Base-by-base conservation (phyloP, 768 basidiomycete species). In the Pulveroboletus sp. region DNA sequence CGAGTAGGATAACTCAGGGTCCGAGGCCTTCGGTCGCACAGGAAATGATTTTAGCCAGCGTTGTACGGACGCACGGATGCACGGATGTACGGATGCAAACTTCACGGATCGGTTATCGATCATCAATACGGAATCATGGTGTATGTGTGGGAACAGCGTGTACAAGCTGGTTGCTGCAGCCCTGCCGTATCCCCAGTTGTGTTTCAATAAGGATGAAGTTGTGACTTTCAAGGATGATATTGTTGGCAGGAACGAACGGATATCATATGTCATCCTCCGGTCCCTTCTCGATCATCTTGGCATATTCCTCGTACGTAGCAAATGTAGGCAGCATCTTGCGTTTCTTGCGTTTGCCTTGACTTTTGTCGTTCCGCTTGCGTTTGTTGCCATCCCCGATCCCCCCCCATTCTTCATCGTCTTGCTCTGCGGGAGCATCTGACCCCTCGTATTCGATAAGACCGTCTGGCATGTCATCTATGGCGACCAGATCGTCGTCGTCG, bases 231-330 rank as follows among this genome's bases (percentile, higher is more conserved):
- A n/a, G n/a, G n/a, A n/a, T n/a, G n/a, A n/a, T n/a, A n/a, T n/a
- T n/a, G n/a, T n/a, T 39, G n/a, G 21, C 20, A 27, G 23, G 27
- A 35, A 17, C 2, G 13, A 42, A 21, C 5, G 23, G 32, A 24
- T 37, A 4, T 48, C 46, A 65, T 56, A 65, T 52, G 2, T 66
- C 56, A 6, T 66, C 59, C 40, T 66, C 66, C 11, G 64, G 64
- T 9, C 50, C 66, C 5, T 87, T 84, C 63, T 92, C 90, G 49
- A 92, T 93, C 80, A 92, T 75, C 69, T 74, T 82, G 38, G 84
- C 85, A 56, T 90, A 93, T 49, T 91, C 90, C 50, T 93, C 90
- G 58, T 91, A 91, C 60, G 81, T 88, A 11, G 90, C 90, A 62
- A 93, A 93, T 31, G 85, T 90, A 5, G 88, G 87, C 55, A 90